Evolutionary conservation across 805 yeast genomes (phyloP), one percentile per base, ranked within the genome.

Genomic region (Cyberlindnera misumaiensis): DNA sequence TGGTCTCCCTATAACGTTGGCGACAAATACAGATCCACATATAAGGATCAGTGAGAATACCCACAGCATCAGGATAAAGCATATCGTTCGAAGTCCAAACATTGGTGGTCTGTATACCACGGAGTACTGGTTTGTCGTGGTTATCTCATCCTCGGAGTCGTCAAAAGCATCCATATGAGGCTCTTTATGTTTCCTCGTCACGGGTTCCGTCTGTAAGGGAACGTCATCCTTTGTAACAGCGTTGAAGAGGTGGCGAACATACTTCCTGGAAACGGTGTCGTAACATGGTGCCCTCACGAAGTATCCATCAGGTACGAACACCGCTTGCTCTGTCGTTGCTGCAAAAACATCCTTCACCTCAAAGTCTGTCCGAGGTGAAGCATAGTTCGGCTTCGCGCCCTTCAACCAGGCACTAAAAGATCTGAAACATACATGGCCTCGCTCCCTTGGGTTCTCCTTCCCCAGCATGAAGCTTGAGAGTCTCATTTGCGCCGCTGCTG

Each of bases 21-120:
- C 47, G 3, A 38, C 15, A 0, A 51, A 11, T 9, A 50, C 48
- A 4, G 55, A 41, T 10, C 52, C 53, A 11, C 49, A 39, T 6
- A 62, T 52, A 18, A 65, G 31, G 1, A 56, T 12, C n/a, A 70
- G 53, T 0, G 80, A 68, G 46, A 66, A 69, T 1, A 65, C 41
- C 75, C 77, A 73, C 5, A 73, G 52, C 45, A 63, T 55, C 2
- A 53, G 49, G 24, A 75, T 48, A 24, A 67, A 45, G 0, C 42
- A 20, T 16, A 72, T 63, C 27, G 87, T 68, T 42, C 96, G 69
- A 2, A 52, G 25, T 36, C 77, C 70, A 58, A 90, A 85, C 35
- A 70, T 48, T 2, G 95, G 95, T 4, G 99, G 97, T 32, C 86
- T 69, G 61, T 89, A 94, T 3, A 89, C 96, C 22, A 89, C 74